Conservation (phyloP, 768 basidiomycete species). For the Pholiota conissans region DNA sequence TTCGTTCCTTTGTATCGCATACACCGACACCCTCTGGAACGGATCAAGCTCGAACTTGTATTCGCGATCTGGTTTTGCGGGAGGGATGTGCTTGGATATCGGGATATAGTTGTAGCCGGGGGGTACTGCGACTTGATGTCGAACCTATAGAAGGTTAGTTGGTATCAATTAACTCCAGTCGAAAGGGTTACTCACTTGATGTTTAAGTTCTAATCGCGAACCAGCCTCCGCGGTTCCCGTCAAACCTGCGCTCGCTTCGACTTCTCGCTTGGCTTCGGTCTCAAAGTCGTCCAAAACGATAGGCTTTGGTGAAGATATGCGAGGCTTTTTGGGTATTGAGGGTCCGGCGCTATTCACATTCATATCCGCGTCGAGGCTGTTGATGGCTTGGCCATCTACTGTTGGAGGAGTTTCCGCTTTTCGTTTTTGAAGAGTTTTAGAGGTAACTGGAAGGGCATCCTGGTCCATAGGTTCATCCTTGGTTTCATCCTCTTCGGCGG, state of each 20-base stretch:
- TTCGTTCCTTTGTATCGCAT: constrained; percentile 96
- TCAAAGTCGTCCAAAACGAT: constrained; percentile 93
- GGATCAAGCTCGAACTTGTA: constrained; percentile 98
- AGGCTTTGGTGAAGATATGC: constrained; percentile 65
- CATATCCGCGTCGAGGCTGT: constrained; percentile 29
- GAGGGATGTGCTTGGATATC: constrained; percentile 91
- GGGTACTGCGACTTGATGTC: constrained; percentile 96
- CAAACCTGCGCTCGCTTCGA: constrained; percentile 86
- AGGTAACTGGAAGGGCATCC: constrained; percentile 16
- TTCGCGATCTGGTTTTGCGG: constrained; percentile 84
- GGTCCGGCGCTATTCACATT: constrained; percentile 30
- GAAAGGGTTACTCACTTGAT: constrained; percentile 56
- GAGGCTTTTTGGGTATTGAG: constrained; percentile 54
- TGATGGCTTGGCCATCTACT: constrained; percentile 17
- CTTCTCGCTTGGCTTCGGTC: constrained; percentile 89
- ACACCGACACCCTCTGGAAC: constrained; percentile 92
- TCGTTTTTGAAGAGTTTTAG: constrained; percentile 38
- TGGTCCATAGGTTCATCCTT: constrained; percentile 28
- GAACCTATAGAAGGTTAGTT: constrained; percentile 56
- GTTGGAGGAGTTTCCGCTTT: constrained; percentile 35
- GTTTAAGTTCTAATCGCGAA: constrained; percentile 71
- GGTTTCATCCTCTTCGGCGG: constrained; percentile 33
- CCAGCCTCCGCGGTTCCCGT: constrained; percentile 65
- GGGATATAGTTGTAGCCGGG: constrained; percentile 85
- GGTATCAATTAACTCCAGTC: not conserved